Base-by-base conservation (phyloP, 2,329 filamentous ascomycete species). In the Lecanoromycetidae sp. region DNA sequence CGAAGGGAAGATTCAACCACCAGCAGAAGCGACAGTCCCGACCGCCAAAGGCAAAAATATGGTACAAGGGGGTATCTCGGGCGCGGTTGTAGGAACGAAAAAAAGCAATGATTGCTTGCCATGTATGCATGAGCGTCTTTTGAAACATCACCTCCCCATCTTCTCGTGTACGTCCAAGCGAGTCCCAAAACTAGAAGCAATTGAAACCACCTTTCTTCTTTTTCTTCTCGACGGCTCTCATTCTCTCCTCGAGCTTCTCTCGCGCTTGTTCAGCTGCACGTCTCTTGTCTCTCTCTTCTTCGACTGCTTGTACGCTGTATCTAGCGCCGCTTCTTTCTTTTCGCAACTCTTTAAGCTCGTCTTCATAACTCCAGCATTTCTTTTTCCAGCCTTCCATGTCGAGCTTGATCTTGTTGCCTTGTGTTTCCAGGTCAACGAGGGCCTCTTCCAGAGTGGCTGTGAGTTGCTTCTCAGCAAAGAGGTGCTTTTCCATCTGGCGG, bases 381-480 rank as follows among this genome's bases (percentile, higher is more conserved):
- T 86, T 87, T 67, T 84, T 85, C 84, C 87, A 96, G 26, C 75
- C 77, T 44, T 96, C 91, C 63, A 86, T 82, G 64, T 98, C 91
- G 2, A 79, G 71, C 71, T 93, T 94, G 64, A 90, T 80, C 71
- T 90, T 90, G 66, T 90, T 93, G 58, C 84, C 87, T 57, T 93
- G 87, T 47, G 79, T 78, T 67, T 98, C 91, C 30, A 98, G 77
- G 58, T 98, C 91, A 2, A 87, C 90, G 25, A 98, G 78, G 5
- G 91, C 91, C 66, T 96, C 90, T 64, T 98, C 91, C 32, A 98
- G 76, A 2, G 90, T 96, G 39, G 86, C 82, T 0, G 90, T 98
- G 50, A 98, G 80, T 64, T 96, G 90, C 63, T 94, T 94, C 71
- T 98, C 91, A 3, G 91, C 91, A 55, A 84, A 83, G 20, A 98